A percentile compares a stretch with the other conserved stretches of the same genome.
Conservation (phyloP, 2,329 filamentous ascomycete genomes). For the Talaromyces sp. region DNA sequence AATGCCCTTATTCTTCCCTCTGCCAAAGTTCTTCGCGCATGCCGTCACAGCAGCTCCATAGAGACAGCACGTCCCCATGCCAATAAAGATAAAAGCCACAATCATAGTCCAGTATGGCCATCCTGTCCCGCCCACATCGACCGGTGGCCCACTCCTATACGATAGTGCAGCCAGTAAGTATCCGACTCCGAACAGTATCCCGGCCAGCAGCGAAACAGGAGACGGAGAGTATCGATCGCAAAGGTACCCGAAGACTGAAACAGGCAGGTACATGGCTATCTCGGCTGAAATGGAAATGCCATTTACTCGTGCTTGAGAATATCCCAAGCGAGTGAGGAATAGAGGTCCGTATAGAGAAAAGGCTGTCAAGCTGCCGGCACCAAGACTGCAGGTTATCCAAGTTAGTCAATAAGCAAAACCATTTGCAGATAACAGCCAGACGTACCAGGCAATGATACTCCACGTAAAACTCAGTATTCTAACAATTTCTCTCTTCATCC, state of each 20-base stretch:
- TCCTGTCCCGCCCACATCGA: conserved; percentile 47
- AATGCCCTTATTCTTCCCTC: conserved; percentile 78
- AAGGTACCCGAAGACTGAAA: conserved; percentile 81
- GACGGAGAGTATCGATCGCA: conserved; percentile 85
- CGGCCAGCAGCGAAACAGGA: conserved; percentile 68
- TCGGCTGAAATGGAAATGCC: conserved; percentile 81
- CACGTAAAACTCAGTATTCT: conserved; percentile 55
- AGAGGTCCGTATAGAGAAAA: conserved; percentile 92
- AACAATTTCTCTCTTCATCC: conserved; percentile 48
- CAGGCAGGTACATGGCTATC: conserved; percentile 85
- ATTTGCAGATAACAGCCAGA: background rate
- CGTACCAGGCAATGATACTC: conserved; percentile 56
- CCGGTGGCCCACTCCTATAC: conserved; percentile 59
- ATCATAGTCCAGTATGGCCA: conserved; percentile 82
- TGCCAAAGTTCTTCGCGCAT: conserved; percentile 96
- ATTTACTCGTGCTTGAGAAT: conserved; percentile 90
- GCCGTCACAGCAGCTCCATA: conserved; percentile 90
- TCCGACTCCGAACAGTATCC: conserved; percentile 68
- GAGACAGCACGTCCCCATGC: conserved; percentile 78
- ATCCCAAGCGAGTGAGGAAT: conserved; percentile 79
- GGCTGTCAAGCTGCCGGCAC: conserved; percentile 84
- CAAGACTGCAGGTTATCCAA: conserved; percentile 48
- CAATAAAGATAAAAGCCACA: conserved; percentile 74
- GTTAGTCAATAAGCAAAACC: background rate
- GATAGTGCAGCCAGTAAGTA: conserved; percentile 79